Evolutionary conservation across 345 rosid genomes (phyloP), one percentile per base, ranked within the genome.

Genomic region (Salix dunnii): DNA sequence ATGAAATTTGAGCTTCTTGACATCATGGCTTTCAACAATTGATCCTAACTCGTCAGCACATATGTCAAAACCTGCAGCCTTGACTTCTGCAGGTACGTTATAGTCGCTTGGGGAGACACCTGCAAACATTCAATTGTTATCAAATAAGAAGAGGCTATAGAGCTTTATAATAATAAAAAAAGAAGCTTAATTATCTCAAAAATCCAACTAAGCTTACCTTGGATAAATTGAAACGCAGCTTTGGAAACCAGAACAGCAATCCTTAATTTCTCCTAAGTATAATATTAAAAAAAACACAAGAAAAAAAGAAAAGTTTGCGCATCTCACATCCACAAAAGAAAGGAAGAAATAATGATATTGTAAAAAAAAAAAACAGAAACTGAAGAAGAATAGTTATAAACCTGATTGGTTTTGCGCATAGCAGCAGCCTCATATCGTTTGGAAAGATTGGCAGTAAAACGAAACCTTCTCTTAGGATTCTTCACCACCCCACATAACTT

Each of bases 31-130:
- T 80, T 94, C 98, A 17, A 91, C 95, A 30, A 91, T 87, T 30
- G 97, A 91, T 74, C 97, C 97, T 66, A 92, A 80, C 78, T 94
- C 97, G 2, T 94, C 98, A 21, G 92, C 95, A 38, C 95, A 92
- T 43, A 92, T 85, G 38, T 86, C 89, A 77, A 85, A 94, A 42
- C 98, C 98, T 2, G 97, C 97, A 16, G 89, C 93, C 83, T 89
- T 91, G 43, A 92, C 98, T 48, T 90, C 88, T 79, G 78, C 78
- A n/a, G 98, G 97, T n/a, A 91, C 88, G 18, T 82, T 71, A 76
- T 94, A 92, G 75, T 94, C 97, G 33, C 91, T 91, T 17, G 91
- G 89, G 61, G 88, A 38, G 42, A 88, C 92, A 79, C 91, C 98
- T 94, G 83, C 65, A 82, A 68, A 71, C 31, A 75, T 23, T 65